Evolutionary conservation across 2,329 filamentous ascomycete species (phyloP).

Genomic region (Sarocladium strictum): DNA sequence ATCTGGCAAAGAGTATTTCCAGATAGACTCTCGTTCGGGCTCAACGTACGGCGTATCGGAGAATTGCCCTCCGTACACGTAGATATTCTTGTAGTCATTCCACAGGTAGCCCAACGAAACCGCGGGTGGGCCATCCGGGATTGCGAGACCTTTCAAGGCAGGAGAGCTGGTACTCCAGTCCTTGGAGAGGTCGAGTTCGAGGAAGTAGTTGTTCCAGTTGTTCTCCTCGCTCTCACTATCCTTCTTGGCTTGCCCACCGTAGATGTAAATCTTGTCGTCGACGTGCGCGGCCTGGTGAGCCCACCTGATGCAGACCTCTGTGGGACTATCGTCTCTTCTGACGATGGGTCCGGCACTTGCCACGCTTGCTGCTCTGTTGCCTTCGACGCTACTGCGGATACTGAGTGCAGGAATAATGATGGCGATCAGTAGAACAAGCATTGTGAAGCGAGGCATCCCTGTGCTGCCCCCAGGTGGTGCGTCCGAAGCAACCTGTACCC

Average conservation of each 20-base stretch:
- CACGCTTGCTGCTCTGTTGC: constrained; percentile 29
- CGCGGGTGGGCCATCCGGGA: constrained; percentile 63
- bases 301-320: constrained; percentile 58
- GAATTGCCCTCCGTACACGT: constrained; percentile 69
- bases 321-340: constrained; percentile 20
- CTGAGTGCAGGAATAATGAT: constrained; percentile 42
- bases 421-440: constrained; percentile 44
- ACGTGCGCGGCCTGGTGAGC: constrained; percentile 62
- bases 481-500: constrained; percentile 36
- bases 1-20: constrained; percentile 61
- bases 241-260: constrained; percentile 62
- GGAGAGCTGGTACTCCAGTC: constrained; percentile 65
- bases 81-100: constrained; percentile 65
- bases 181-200: constrained; percentile 64
- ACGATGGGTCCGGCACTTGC: constrained; percentile 38
- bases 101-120: constrained; percentile 71
- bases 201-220: constrained; percentile 72
- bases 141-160: constrained; percentile 53
- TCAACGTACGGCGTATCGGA: constrained; percentile 53
- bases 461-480: constrained; percentile 35
- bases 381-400: constrained; percentile 32
- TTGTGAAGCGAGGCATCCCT: constrained; percentile 31
- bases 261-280: constrained; percentile 72
- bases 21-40: constrained; percentile 57
- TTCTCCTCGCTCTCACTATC: constrained; percentile 50